phyloP scores from a whole-genome alignment of 352 stramenopile species.

The Globisporangium spinosum region DNA sequence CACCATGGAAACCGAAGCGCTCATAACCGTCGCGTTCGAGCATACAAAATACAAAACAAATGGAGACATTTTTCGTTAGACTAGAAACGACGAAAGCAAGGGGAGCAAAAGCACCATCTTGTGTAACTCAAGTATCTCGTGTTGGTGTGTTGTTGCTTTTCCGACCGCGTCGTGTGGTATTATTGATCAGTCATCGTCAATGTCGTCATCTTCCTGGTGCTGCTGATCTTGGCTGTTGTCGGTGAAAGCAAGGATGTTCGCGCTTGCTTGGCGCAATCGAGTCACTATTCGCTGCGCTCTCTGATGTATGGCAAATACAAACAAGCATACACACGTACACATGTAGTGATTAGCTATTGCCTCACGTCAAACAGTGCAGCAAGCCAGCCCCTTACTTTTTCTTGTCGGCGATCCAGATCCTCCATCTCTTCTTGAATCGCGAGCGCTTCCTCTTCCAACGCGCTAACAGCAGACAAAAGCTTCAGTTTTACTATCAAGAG shows the following conservation, averaged over 20 bases:
- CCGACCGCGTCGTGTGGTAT: neutral
- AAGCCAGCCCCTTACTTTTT: slow-evolving; percentile 28
- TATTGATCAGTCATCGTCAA: neutral
- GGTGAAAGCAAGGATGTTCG: slow-evolving; percentile 52
- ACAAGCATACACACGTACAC: neutral
- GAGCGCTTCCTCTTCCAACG: slow-evolving; percentile 45
- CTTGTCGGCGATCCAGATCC: slow-evolving; percentile 50
- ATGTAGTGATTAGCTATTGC: neutral
- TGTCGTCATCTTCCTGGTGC: slow-evolving; percentile 7
- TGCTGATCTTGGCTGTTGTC: slow-evolving; percentile 25
- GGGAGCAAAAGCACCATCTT: neutral
- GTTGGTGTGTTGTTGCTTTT: neutral
- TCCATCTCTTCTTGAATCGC: slow-evolving; percentile 64
- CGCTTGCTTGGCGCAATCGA: slow-evolving; percentile 48
- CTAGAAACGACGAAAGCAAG: slow-evolving; percentile 20
- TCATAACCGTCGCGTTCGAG: slow-evolving; percentile 6
- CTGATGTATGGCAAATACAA: slow-evolving; percentile 15
- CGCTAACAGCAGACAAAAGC: slow-evolving; percentile 23
- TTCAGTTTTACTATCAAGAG: neutral
- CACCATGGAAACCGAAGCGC: neutral
- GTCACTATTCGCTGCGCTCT: slow-evolving; percentile 34
- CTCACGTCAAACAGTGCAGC: neutral
- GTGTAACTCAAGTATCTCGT: neutral
- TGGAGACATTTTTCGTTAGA: slow-evolving; percentile 16
- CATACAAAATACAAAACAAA: slow-evolving; percentile 12